These are phyloP conservation scores for Colletotrichum viniferum DNA, from an alignment of 2,329 filamentous ascomycete genomes.

Conservation along the genomic window DNA sequence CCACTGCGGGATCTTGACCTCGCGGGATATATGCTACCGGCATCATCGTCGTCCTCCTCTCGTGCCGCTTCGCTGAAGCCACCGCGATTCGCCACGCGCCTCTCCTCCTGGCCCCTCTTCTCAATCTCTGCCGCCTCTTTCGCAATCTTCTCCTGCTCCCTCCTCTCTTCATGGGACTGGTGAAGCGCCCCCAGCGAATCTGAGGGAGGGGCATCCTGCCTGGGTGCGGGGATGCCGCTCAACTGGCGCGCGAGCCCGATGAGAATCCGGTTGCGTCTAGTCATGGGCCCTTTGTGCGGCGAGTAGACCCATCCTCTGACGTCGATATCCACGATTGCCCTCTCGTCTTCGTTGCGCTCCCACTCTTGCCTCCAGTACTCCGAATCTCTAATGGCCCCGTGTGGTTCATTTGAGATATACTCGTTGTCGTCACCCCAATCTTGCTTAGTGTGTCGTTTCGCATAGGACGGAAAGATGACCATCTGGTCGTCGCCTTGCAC, in stretches of 20 bases:
- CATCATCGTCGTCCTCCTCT: conserved; percentile 45
- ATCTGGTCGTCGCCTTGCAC: conserved; percentile 86
- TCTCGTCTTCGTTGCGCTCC: conserved; percentile 80
- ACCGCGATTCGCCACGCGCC: conserved; percentile 71
- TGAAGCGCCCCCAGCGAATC: conserved; percentile 29
- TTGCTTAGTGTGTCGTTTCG: conserved; percentile 69
- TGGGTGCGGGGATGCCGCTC: conserved; percentile 81
- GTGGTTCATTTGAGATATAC: conserved; percentile 36
- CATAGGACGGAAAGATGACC: conserved; percentile 94
- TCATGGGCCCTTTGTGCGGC: conserved; percentile 84
- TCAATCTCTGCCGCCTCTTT: conserved; percentile 80
- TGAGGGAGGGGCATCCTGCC: conserved; percentile 31
- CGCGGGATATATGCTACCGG: conserved; percentile 33
- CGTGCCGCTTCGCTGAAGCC: conserved; percentile 73
- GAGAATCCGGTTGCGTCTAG: conserved; percentile 82
- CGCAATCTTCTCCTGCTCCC: conserved; percentile 69
- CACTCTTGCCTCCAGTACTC: conserved; percentile 82
- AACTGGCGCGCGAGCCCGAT: conserved; percentile 86
- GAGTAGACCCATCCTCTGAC: conserved; percentile 95
- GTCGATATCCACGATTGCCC: conserved; percentile 90
- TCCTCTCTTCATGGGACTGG: conserved; percentile 52
- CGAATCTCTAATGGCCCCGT: conserved; percentile 59
- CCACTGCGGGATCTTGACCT: conserved; percentile 31
- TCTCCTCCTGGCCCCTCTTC: conserved; percentile 71
- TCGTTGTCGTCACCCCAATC: conserved; percentile 36